Evolutionary conservation across 768 basidiomycete species (phyloP).

Genomic region (Terana coerulea): DNA sequence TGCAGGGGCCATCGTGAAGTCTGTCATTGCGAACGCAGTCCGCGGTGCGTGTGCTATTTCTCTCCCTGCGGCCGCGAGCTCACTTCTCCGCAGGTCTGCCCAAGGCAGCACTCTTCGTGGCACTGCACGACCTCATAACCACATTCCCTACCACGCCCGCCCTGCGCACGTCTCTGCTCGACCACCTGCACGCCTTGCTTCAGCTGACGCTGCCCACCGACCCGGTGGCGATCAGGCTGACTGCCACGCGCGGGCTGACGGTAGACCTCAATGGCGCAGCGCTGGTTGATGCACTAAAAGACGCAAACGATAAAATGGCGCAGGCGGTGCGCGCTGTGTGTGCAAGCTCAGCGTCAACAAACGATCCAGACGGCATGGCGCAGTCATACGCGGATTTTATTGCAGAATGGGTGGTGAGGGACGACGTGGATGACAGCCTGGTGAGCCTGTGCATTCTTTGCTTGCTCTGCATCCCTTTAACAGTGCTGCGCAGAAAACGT

Average conservation of each 20-base stretch:
- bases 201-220: conserved; percentile 32
- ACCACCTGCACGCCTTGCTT: conserved; percentile 42
- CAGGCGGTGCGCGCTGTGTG: conserved; percentile 21
- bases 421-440: conserved; percentile 25
- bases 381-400: conserved; percentile 43
- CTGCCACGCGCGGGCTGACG: conserved; percentile 33
- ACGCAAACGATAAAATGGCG: conserved; percentile 47
- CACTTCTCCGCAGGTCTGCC: conserved; percentile 33
- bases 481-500: conserved; percentile 21
- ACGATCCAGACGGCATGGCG: conserved; percentile 27
- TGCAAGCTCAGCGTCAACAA: neutral
- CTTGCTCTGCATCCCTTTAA: neutral
- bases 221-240: conserved; percentile 35
- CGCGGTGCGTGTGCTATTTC: conserved; percentile 48
- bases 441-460: too few species aligned
- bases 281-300: conserved; percentile 54
- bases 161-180: conserved; percentile 38
- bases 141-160: conserved; percentile 38
- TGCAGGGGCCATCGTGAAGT: conserved; percentile 79
- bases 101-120: conserved; percentile 36
- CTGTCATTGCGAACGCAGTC: conserved; percentile 70
- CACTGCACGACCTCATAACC: conserved; percentile 39
- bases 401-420: conserved; percentile 40
- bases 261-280: conserved; percentile 39
- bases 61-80: conserved; percentile 14